phyloP scores from a whole-genome alignment of 208 protist species.

The Leishmania gerbilli region DNA sequence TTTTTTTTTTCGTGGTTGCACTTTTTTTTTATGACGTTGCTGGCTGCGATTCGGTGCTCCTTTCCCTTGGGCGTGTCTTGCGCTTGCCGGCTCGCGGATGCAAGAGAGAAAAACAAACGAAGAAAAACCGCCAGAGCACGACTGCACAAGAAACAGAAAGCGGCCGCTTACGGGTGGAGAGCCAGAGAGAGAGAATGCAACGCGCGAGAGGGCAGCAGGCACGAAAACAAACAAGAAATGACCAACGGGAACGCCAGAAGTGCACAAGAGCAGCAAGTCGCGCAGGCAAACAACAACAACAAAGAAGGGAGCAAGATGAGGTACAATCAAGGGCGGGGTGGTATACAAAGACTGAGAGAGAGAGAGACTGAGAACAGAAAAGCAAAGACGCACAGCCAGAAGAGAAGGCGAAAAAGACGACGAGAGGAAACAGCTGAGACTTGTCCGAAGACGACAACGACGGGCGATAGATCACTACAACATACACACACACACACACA shows the following conservation, averaged over 20 bases:
- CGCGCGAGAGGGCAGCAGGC: too few species aligned
- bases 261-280: too few species aligned
- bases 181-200: background rate
- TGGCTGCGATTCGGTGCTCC: too few species aligned
- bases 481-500: background rate
- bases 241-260: too few species aligned
- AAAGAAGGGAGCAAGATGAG: background rate
- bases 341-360: too few species aligned
- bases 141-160: background rate
- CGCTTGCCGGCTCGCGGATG: background rate
- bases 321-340: background rate
- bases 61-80: too few species aligned
- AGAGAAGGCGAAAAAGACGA: too few species aligned
- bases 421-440: background rate
- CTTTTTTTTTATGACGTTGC: too few species aligned
- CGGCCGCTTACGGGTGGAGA: too few species aligned
- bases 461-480: background rate
- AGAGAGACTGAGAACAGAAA: background rate
- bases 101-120: background rate
- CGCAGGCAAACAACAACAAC: too few species aligned
- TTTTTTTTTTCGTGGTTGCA: background rate
- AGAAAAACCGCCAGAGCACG: background rate
- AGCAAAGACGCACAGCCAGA: background rate
- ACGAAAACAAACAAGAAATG: too few species aligned
- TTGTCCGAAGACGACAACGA: background rate